These are phyloP conservation scores for Laguncularia racemosa DNA, from an alignment of 345 rosid species.

Conservation along the genomic window DNA sequence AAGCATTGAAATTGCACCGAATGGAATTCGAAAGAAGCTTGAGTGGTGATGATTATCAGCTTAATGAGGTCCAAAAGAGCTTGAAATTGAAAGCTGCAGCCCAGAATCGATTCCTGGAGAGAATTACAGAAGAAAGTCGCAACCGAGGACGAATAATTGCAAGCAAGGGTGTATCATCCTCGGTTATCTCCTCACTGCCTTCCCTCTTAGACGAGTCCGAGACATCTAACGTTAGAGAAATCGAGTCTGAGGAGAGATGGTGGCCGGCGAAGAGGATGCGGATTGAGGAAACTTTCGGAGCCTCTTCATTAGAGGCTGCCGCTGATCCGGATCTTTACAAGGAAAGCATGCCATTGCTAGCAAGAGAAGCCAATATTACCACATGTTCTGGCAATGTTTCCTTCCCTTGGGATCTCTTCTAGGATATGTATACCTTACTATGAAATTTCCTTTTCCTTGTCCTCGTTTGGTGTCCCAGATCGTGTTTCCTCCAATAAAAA, in stretches of 20 bases:
- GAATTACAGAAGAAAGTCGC: slow-evolving; percentile 24
- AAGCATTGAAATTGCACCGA: slow-evolving; percentile 39
- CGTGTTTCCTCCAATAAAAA: no score
- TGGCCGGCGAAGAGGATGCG: no score
- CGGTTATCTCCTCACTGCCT: neutral
- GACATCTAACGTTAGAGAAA: neutral
- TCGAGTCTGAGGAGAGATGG: neutral
- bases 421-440: no score
- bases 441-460: no score
- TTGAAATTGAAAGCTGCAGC: slow-evolving; percentile 51
- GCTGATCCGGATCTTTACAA: no score
- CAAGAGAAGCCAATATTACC: no score
- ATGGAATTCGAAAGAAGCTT: slow-evolving; percentile 32
- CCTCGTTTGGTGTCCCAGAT: no score
- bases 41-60: slow-evolving; percentile 6
- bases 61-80: slow-evolving; percentile 35
- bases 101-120: slow-evolving; percentile 42
- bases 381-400: no score
- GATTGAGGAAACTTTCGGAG: no score
- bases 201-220: slow-evolving; percentile 7
- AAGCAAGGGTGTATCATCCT: neutral
- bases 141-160: slow-evolving; percentile 10
- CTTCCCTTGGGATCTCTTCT: no score
- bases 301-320: no score
- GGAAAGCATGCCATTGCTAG: no score